Conservation (phyloP, 495 filamentous ascomycete genomes). For the Penicillium parvum region DNA sequence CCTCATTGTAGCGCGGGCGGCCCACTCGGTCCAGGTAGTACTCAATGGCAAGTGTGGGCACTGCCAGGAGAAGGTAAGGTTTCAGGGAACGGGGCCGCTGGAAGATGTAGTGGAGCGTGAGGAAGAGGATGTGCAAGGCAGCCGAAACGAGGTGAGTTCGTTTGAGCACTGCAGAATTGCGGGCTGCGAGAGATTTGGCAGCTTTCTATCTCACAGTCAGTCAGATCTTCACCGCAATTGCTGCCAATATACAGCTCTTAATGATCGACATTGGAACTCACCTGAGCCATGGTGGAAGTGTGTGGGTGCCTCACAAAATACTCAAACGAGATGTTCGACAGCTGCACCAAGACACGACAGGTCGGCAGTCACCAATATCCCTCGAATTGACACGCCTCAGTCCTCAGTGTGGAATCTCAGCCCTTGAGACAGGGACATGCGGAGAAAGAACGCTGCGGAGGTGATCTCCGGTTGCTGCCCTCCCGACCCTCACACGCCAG, state of each 20-base stretch:
- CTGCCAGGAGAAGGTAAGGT: conserved; percentile 66
- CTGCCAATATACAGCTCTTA: conserved; percentile 9
- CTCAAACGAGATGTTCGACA: neutral
- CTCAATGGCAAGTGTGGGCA: conserved; percentile 73
- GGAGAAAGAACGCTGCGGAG: too few species aligned
- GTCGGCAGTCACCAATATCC: too few species aligned
- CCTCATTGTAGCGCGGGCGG: conserved; percentile 65
- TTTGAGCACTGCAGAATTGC: conserved; percentile 69
- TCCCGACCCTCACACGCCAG: conserved; percentile 22
- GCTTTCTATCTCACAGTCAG: conserved; percentile 72
- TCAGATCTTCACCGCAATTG: too few species aligned
- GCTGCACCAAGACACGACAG: neutral
- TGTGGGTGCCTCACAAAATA: neutral
- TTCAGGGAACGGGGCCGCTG: conserved; percentile 62
- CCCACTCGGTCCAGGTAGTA: conserved; percentile 77
- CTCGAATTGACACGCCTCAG: too few species aligned
- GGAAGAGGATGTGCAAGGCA: conserved; percentile 65
- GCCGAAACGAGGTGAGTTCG: conserved; percentile 74
- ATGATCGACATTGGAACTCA: conserved; percentile 11
- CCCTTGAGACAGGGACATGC: too few species aligned
- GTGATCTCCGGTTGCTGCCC: conserved; percentile 23
- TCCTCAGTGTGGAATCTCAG: too few species aligned
- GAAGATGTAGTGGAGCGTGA: conserved; percentile 62
- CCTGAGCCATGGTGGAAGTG: conserved; percentile 31
- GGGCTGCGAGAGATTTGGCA: conserved; percentile 80